phyloP scores from a whole-genome alignment of 805 yeast genomes.

The Priceomyces haplophilus region DNA sequence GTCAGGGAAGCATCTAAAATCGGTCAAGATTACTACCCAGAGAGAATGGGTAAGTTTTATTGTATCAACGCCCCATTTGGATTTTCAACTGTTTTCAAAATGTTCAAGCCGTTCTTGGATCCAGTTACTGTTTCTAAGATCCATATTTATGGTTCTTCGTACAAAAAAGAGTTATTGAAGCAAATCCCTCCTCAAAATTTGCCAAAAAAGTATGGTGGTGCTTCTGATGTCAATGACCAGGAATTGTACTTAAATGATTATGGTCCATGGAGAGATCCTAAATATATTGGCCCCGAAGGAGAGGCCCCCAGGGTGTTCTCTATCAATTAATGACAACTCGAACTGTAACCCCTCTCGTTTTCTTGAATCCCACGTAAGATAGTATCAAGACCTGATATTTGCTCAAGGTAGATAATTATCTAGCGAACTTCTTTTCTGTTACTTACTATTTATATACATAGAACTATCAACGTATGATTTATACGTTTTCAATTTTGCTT shows the following conservation, averaged over 20 bases:
- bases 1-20: conserved; percentile 90
- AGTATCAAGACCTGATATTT: neutral
- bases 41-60: conserved; percentile 98
- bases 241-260: conserved; percentile 84
- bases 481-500: neutral
- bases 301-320: conserved; percentile 64
- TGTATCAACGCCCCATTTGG: conserved; percentile 97
- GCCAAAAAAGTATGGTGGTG: conserved; percentile 89
- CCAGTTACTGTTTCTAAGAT: conserved; percentile 97
- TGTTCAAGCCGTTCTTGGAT: conserved; percentile 91
- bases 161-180: conserved; percentile 77
- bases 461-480: conserved; percentile 1
- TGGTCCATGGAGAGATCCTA: conserved; percentile 96
- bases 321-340: neutral
- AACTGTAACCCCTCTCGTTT: neutral
- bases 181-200: conserved; percentile 93
- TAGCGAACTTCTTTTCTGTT: neutral
- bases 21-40: conserved; percentile 97
- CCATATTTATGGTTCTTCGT: conserved; percentile 76
- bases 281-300: conserved; percentile 92
- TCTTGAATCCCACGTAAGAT: neutral
- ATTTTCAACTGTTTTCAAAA: conserved; percentile 86
- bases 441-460: conserved; percentile 2
- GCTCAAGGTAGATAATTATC: neutral
- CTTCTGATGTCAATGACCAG: conserved; percentile 63